These are phyloP conservation scores for Candida tammaniensis DNA, from an alignment of 805 yeast species.

Conservation along the genomic window DNA sequence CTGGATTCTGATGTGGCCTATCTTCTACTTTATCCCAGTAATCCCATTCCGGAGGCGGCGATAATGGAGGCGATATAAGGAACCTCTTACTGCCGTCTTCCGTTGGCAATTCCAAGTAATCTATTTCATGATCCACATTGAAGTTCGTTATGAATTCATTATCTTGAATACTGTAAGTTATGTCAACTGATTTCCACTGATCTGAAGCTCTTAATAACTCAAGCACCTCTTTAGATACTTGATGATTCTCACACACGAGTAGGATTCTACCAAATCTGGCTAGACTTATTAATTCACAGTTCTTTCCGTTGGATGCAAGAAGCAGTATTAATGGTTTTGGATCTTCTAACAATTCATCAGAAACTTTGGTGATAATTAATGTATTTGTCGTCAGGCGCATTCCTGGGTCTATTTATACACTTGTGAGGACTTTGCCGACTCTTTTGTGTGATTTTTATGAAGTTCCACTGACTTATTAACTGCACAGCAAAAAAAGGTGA, in stretches of 20 bases:
- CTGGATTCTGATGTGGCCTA: slow-evolving; percentile 35
- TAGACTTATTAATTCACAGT: slow-evolving; percentile 33
- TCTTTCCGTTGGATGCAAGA: slow-evolving; percentile 21
- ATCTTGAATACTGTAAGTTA: slow-evolving; percentile 34
- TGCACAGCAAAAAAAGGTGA: no score
- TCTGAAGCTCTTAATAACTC: slow-evolving; percentile 13
- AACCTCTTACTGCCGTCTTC: slow-evolving; percentile 36
- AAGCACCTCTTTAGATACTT: slow-evolving; percentile 21
- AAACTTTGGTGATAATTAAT: slow-evolving; percentile 31
- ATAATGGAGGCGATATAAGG: slow-evolving; percentile 44
- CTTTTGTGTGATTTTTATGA: no score
- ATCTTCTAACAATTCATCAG: slow-evolving; percentile 18
- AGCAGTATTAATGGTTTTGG: slow-evolving; percentile 26
- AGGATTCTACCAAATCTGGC: slow-evolving; percentile 33
- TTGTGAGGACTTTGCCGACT: no score
- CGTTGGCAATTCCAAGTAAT: slow-evolving; percentile 39
- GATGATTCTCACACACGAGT: slow-evolving; percentile 26
- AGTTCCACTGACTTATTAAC: no score
- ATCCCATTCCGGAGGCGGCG: slow-evolving; percentile 45
- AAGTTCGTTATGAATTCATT: slow-evolving; percentile 19
- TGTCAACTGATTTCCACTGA: slow-evolving; percentile 15
- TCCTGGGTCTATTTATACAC: no score
- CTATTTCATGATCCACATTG: slow-evolving; percentile 14
- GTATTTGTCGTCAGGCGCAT: slow-evolving; percentile 40
- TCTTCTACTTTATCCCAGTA: slow-evolving; percentile 41